Evolutionary conservation across 352 stramenopile species (phyloP).

Genomic region (Globisporangium spinosum): DNA sequence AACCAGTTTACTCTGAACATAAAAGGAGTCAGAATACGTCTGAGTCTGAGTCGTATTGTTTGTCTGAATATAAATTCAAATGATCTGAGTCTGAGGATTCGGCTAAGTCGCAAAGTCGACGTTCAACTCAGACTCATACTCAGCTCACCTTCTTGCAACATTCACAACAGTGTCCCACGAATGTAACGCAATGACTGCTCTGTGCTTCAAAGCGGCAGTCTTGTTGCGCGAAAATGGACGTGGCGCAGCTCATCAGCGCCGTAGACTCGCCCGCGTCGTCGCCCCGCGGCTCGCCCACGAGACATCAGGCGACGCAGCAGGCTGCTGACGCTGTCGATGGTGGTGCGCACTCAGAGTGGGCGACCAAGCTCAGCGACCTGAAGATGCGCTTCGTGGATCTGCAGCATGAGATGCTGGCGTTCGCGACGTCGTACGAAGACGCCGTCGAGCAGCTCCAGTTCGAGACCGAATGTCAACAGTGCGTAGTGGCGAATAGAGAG

Average conservation of each 20-base stretch:
- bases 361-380: slow-evolving; percentile 20
- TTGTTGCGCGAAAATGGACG: slow-evolving; percentile 6
- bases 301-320: neutral
- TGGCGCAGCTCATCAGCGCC: slow-evolving; percentile 17
- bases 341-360: neutral
- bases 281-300: neutral
- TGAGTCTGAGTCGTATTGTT: no score
- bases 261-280: slow-evolving; percentile 2
- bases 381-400: slow-evolving; percentile 30
- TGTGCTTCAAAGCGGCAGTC: slow-evolving; percentile 7
- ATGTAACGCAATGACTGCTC: neutral
- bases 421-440: slow-evolving; percentile 29
- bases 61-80: no score
- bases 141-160: neutral
- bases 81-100: no score
- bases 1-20: no score
- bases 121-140: neutral
- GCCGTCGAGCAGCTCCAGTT: slow-evolving; percentile 35
- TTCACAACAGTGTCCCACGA: neutral
- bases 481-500: slow-evolving; percentile 5
- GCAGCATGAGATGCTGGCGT: slow-evolving; percentile 34
- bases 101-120: no score
- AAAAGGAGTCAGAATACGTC: no score
- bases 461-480: slow-evolving; percentile 40
- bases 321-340: neutral